Evolutionary conservation across 2,329 filamentous ascomycete genomes (phyloP).

Genomic region (Sphaerulina vaccinii): DNA sequence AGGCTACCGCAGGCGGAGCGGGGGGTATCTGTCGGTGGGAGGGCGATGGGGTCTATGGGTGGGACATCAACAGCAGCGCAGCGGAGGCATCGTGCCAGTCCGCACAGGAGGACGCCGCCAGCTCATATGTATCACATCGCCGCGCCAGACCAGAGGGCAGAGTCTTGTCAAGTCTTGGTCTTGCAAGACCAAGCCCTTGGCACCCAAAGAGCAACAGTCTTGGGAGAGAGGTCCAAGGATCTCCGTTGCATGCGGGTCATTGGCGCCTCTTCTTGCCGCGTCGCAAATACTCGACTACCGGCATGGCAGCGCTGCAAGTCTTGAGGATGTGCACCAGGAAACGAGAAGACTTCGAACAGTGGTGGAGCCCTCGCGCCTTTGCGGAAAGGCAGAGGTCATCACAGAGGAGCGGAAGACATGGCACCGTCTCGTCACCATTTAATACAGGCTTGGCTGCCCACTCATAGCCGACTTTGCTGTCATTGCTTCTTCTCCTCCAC

Average conservation of each 20-base stretch:
- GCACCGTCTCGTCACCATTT: too few species aligned
- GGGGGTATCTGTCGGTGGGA: conserved; percentile 2
- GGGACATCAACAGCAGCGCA: conserved; percentile 16
- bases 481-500: too few species aligned
- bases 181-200: conserved; percentile 17
- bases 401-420: too few species aligned
- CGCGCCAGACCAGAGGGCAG: conserved; percentile 12
- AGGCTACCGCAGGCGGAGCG: not conserved
- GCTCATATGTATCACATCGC: conserved; percentile 19
- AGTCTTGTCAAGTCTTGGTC: too few species aligned
- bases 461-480: too few species aligned
- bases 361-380: too few species aligned
- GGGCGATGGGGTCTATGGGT: conserved; percentile 5
- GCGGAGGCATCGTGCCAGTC: conserved; percentile 6
- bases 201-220: conserved; percentile 6
- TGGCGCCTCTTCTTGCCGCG: conserved; percentile 9
- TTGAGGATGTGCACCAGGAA: not conserved
- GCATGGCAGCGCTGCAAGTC: conserved; percentile 11
- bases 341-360: too few species aligned
- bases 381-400: too few species aligned
- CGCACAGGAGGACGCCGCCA: conserved; percentile 12
- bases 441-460: too few species aligned
- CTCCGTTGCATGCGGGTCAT: conserved; percentile 16
- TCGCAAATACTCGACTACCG: conserved; percentile 3
- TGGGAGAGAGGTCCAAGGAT: conserved; percentile 14